These are phyloP conservation scores for Brassica hybrid DNA, from an alignment of 441 rosid genomes.

Conservation along the genomic window DNA sequence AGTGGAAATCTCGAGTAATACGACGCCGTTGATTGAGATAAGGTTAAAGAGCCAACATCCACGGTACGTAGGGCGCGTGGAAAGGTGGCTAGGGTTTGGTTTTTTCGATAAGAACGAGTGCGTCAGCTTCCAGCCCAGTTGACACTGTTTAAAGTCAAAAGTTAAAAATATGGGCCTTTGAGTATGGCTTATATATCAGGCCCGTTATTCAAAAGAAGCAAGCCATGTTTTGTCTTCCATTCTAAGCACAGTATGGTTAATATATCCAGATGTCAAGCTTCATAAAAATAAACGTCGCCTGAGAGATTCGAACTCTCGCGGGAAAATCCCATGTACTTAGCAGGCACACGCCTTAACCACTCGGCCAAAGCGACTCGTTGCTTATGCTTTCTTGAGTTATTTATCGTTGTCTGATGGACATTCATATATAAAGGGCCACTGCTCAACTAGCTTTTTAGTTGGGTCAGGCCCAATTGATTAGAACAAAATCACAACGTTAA, in stretches of 20 bases:
- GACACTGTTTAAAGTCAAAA: slow-evolving; percentile 36
- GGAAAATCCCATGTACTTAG: slow-evolving; percentile 94
- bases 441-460: too few relatives aligned
- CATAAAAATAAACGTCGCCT: slow-evolving; percentile 59
- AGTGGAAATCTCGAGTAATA: rapidly evolving
- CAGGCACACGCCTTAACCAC: slow-evolving; percentile 99
- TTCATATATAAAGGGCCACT: too few relatives aligned
- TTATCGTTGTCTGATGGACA: too few relatives aligned
- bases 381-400: too few relatives aligned
- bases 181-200: background rate
- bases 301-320: slow-evolving; percentile 99
- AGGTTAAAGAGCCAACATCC: too few relatives aligned
- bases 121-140: slow-evolving; percentile 36
- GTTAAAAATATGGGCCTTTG: slow-evolving; percentile 9
- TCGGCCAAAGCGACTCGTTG: slow-evolving; percentile 56
- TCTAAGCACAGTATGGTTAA: too few relatives aligned
- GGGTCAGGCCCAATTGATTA: too few relatives aligned
- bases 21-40: background rate
- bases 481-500: too few relatives aligned
- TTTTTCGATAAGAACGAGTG: slow-evolving; percentile 31
- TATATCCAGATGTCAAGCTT: too few relatives aligned
- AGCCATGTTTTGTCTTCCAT: too few relatives aligned
- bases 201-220: too few relatives aligned
- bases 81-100: slow-evolving; percentile 6
- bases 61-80: slow-evolving; percentile 22